Percentiles rank a stretch among this genome's conserved stretches.
Conservation (phyloP, 2,329 filamentous ascomycete genomes). For the Fusarium decemcellulare region DNA sequence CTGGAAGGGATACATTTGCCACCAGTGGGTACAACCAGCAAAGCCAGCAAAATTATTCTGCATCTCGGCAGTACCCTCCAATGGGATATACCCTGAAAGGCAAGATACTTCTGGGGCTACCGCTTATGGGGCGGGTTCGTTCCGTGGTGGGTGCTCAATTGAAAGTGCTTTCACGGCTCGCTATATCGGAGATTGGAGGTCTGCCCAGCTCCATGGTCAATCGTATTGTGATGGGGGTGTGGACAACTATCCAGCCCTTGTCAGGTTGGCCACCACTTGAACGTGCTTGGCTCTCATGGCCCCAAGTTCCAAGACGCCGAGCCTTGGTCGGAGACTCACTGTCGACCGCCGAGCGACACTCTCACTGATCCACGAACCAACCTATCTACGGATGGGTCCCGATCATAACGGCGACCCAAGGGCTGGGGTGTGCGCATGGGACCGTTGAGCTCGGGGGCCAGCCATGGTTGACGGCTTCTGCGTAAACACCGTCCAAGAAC, state of each 20-base stretch:
- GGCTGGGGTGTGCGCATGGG: neutral
- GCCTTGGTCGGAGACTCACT: conserved; percentile 2
- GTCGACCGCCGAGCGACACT: neutral
- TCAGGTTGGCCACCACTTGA: neutral
- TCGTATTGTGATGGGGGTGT: conserved; percentile 9
- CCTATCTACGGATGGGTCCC: conserved; percentile 25
- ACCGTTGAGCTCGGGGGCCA: neutral
- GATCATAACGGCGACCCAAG: conserved; percentile 22
- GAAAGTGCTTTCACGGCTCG: neutral
- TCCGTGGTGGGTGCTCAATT: conserved; percentile 11
- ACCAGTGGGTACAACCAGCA: conserved; percentile 9
- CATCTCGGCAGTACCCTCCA: neutral
- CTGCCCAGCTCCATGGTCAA: neutral
- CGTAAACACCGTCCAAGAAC: conserved; percentile 1
- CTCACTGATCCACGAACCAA: conserved; percentile 22
- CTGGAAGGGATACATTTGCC: conserved; percentile 27
- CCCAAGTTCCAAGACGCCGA: neutral
- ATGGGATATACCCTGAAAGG: neutral
- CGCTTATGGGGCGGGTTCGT: conserved; percentile 3
- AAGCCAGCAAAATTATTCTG: conserved; percentile 7
- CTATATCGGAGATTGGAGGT: conserved; percentile 1
- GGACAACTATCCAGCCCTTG: conserved; percentile 11
- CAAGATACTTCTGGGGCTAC: conserved; percentile 3
- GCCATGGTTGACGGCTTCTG: conserved; percentile 10
- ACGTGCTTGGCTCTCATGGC: conserved; percentile 13